These are phyloP conservation scores for Geosmithia flava DNA, from an alignment of 2,329 filamentous ascomycete species.

Conservation along the genomic window DNA sequence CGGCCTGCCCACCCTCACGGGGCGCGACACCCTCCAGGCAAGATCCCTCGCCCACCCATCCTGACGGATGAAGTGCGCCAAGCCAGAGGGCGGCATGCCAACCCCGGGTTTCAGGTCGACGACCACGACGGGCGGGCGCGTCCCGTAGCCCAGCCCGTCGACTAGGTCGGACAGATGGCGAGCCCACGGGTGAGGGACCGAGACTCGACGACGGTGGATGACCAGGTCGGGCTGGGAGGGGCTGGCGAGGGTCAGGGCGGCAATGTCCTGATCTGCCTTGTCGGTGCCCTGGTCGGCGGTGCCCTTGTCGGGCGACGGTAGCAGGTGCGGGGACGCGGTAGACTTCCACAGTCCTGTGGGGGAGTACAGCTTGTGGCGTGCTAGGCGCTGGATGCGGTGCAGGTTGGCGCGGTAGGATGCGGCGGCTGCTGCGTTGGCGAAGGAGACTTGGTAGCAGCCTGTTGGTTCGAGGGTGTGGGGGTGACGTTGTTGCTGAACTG, in stretches of 20 bases:
- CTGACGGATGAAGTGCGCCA: neutral
- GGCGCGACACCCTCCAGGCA: neutral
- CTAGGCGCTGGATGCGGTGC: constrained; percentile 18
- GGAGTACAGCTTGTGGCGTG: constrained; percentile 15
- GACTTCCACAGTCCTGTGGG: constrained; percentile 16
- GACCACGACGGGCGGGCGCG: constrained; percentile 13
- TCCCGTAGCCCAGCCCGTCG: constrained; percentile 7
- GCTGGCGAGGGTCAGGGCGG: constrained; percentile 9
- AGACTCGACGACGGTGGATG: neutral
- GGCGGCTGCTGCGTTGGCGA: constrained; percentile 47
- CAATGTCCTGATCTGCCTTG: neutral
- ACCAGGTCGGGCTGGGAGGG: constrained; percentile 5
- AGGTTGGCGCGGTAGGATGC: constrained; percentile 39
- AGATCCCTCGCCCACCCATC: neutral
- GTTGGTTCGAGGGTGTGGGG: constrained; percentile 48
- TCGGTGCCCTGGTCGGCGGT: neutral
- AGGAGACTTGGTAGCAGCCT: constrained; percentile 58
- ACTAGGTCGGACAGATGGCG: neutral
- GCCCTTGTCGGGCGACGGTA: neutral
- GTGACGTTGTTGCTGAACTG: constrained; percentile 53
- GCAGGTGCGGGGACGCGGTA: constrained; percentile 13
- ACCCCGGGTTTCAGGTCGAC: constrained; percentile 13
- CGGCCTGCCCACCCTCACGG: neutral
- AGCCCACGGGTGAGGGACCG: neutral
- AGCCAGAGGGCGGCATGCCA: neutral